Percentiles rank a stretch among this genome's conserved stretches.
Conservation (phyloP, 2,329 filamentous ascomycete species). For the Neonectria faginata region DNA sequence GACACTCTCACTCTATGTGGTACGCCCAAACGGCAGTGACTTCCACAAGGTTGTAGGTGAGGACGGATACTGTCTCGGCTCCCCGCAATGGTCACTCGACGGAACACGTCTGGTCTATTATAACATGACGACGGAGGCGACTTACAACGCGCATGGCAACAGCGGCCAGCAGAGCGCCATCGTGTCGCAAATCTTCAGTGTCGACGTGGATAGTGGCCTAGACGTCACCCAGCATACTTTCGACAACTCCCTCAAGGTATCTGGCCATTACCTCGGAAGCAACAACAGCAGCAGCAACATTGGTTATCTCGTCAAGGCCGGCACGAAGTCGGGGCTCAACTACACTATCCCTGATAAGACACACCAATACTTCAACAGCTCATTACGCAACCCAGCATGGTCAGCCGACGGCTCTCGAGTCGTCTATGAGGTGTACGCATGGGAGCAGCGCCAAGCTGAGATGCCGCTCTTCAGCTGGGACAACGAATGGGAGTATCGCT, state of each 20-base stretch:
- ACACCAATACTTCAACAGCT: conserved; percentile 15
- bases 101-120: conserved; percentile 20
- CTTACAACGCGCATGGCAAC: conserved; percentile 10
- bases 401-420: conserved; percentile 14
- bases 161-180: conserved; percentile 15
- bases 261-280: conserved; percentile 14
- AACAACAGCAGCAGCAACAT: conserved; percentile 7
- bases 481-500: conserved; percentile 22
- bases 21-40: conserved; percentile 14
- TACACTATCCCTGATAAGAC: conserved; percentile 4
- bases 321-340: conserved; percentile 6
- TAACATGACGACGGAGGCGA: conserved; percentile 17
- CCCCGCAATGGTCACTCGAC: conserved; percentile 19
- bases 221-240: conserved; percentile 22
- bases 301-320: conserved; percentile 21
- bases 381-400: conserved; percentile 16
- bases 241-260: conserved; percentile 13
- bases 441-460: conserved; percentile 20
- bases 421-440: conserved; percentile 21
- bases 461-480: conserved; percentile 22
- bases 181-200: conserved; percentile 20
- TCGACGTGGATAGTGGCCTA: conserved; percentile 5
- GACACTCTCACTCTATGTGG: conserved; percentile 12
- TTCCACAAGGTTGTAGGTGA: conserved; percentile 14
- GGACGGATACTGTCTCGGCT: conserved; percentile 14